phyloP scores from a whole-genome alignment of 305 asterid genomes.

The Ilex paraguariensis region DNA sequence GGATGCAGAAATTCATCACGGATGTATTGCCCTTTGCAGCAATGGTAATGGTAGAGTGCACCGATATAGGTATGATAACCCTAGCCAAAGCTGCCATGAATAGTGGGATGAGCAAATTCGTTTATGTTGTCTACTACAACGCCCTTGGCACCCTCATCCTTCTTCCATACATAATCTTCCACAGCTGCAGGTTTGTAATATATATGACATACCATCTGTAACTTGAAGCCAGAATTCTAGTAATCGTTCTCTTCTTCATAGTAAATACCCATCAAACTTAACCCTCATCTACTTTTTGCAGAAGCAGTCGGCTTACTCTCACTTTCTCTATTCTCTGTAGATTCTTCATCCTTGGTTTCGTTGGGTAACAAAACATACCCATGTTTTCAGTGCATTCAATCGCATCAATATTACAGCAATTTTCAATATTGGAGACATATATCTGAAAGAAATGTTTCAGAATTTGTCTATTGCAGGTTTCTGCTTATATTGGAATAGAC shows the following conservation, averaged over 20 bases:
- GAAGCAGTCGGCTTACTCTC: constrained; percentile 16
- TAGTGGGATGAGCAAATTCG: constrained; percentile 19
- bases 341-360: constrained; percentile 25
- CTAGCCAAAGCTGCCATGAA: constrained; percentile 28
- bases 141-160: constrained; percentile 25
- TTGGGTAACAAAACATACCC: constrained; percentile 17
- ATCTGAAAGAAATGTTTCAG: constrained; percentile 12
- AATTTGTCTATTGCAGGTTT: constrained; percentile 20
- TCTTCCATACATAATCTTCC: constrained; percentile 25
- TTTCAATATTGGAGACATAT: neutral
- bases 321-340: constrained; percentile 19
- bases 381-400: no score
- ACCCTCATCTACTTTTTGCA: neutral
- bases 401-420: no score
- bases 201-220: no score
- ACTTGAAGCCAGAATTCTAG: no score
- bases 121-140: constrained; percentile 22
- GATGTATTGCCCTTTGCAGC: constrained; percentile 19
- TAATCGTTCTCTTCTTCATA: no score
- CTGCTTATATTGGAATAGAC: constrained; percentile 19
- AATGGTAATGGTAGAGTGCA: constrained; percentile 19
- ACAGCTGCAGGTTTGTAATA: constrained; percentile 14
- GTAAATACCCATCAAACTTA: no score
- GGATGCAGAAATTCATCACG: constrained; percentile 5
- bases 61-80: constrained; percentile 22